These are phyloP conservation scores for Phytophthora quininea DNA, from an alignment of 352 stramenopile species.

Conservation along the genomic window DNA sequence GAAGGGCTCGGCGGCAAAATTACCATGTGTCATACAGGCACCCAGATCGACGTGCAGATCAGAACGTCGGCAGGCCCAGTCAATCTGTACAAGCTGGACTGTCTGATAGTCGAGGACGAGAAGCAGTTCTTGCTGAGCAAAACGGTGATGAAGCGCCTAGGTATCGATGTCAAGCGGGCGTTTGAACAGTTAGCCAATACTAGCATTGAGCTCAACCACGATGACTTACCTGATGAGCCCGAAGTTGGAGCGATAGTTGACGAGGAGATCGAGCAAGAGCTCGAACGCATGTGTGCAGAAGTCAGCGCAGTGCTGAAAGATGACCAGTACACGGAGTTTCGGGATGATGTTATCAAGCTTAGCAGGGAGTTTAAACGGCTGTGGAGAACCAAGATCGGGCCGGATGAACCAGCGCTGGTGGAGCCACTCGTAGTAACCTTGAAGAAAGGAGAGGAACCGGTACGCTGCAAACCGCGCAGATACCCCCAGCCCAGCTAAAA, in stretches of 20 bases:
- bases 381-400: background rate
- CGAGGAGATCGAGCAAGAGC: slow-evolving; percentile 1
- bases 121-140: slow-evolving; percentile 6
- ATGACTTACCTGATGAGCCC: slow-evolving; percentile 10
- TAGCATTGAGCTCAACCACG: background rate
- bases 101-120: slow-evolving; percentile 4
- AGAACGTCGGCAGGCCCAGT: slow-evolving; percentile 15
- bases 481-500: slow-evolving; percentile 1
- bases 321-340: background rate
- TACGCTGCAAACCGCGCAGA: background rate
- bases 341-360: slow-evolving; percentile 2
- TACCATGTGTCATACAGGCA: background rate
- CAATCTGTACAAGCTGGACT: slow-evolving; percentile 11
- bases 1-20: background rate
- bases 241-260: slow-evolving; percentile 2
- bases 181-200: slow-evolving; percentile 9
- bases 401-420: slow-evolving; percentile 3
- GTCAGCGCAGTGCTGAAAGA: slow-evolving; percentile 5
- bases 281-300: slow-evolving; percentile 8
- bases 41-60: slow-evolving; percentile 13
- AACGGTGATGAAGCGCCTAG: slow-evolving; percentile 10
- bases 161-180: slow-evolving; percentile 21
- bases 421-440: slow-evolving; percentile 8
- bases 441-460: background rate
- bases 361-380: background rate